These are phyloP conservation scores for Hemileccinum rubropunctum DNA, from an alignment of 768 basidiomycete genomes.

Conservation along the genomic window DNA sequence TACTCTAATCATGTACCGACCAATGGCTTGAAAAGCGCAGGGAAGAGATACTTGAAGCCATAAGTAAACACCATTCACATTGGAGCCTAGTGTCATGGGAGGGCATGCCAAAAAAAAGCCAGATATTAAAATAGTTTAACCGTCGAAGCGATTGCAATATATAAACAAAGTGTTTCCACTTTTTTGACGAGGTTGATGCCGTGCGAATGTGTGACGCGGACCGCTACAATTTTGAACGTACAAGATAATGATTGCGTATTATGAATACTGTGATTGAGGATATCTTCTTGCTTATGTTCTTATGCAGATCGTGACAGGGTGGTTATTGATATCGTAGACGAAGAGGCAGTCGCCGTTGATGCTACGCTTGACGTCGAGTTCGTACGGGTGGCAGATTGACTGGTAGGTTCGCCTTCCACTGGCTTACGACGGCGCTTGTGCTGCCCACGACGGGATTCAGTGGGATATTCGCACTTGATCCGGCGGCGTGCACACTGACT, in stretches of 20 bases:
- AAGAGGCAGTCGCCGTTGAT: conserved; percentile 13
- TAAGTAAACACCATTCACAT: conserved; percentile 18
- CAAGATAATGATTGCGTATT: conserved; percentile 7
- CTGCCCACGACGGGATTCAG: conserved; percentile 47
- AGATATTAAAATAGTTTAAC: conserved; percentile 25
- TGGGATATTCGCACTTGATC: conserved; percentile 47
- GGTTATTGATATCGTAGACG: conserved; percentile 23
- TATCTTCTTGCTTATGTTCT: conserved; percentile 6
- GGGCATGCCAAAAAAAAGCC: conserved; percentile 10
- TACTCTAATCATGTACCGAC: conserved; percentile 12
- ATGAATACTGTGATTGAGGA: conserved; percentile 1
- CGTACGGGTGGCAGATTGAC: conserved; percentile 19
- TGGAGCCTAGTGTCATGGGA: conserved; percentile 8
- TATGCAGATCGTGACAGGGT: conserved; percentile 20
- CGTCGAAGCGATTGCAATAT: conserved; percentile 19
- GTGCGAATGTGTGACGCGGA: conserved; percentile 7
- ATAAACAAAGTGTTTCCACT: conserved; percentile 20
- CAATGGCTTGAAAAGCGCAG: conserved; percentile 6
- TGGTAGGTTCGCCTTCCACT: conserved; percentile 23
- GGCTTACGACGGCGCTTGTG: conserved; percentile 39
- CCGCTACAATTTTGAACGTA: conserved; percentile 9
- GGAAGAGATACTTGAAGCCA: conserved; percentile 7
- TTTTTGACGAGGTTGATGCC: conserved; percentile 9
- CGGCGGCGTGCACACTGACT: conserved; percentile 49
- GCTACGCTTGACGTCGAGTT: conserved; percentile 17